Evolutionary conservation across 495 filamentous ascomycete species (phyloP).

Genomic region (Aspergillus asperescens): DNA sequence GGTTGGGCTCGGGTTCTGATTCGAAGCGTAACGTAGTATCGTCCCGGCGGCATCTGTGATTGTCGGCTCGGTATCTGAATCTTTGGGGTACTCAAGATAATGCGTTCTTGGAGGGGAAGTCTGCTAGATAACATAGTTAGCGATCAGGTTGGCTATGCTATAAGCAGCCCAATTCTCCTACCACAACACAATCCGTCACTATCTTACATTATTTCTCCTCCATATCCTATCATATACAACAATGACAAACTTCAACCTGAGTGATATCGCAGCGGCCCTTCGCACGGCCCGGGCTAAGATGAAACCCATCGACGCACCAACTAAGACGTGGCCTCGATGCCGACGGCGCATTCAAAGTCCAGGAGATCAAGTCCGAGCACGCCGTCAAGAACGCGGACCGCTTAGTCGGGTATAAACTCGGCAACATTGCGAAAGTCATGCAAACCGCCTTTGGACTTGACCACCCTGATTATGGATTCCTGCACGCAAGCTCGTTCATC

Average conservation of each 20-base stretch:
- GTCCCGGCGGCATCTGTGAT: no score
- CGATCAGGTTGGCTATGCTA: no score
- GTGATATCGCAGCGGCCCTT: slow-evolving; percentile 12
- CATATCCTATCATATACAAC: not conserved
- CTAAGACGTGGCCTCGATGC: slow-evolving; percentile 20
- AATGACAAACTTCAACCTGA: slow-evolving; percentile 1
- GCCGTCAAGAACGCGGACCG: slow-evolving; percentile 17
- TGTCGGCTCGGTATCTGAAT: not conserved
- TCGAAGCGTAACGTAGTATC: not conserved
- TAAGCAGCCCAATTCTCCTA: no score
- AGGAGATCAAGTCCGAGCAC: slow-evolving; percentile 12
- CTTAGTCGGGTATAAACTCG: slow-evolving; percentile 21
- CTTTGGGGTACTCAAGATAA: not conserved
- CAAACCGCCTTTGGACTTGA: slow-evolving; percentile 20
- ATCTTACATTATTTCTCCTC: not conserved
- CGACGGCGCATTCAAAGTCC: slow-evolving; percentile 17
- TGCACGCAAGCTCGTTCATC: slow-evolving; percentile 19
- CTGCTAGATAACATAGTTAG: no score
- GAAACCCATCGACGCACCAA: slow-evolving; percentile 15
- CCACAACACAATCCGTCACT: no score
- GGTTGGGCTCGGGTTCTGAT: not conserved
- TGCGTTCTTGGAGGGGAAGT: no score
- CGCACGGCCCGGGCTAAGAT: slow-evolving; percentile 9
- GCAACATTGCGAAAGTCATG: slow-evolving; percentile 26
- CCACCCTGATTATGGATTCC: slow-evolving; percentile 22